These are phyloP conservation scores for Hansenula lynferdii DNA, from an alignment of 1,139 yeast species.

Conservation along the genomic window DNA sequence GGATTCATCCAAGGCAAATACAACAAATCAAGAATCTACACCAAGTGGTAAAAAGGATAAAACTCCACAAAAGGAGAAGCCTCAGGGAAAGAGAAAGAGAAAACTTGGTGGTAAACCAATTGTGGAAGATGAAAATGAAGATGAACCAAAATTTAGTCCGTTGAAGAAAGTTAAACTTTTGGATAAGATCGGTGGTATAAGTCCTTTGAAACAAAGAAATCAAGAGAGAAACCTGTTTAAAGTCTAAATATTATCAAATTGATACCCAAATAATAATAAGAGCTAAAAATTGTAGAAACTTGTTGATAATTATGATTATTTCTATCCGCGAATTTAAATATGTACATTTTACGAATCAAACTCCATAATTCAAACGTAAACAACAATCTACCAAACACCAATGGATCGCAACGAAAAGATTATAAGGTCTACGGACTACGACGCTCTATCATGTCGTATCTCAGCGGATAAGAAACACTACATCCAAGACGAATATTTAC, in stretches of 20 bases:
- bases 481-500: slow-evolving; percentile 48
- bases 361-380: no score
- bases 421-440: slow-evolving; percentile 73
- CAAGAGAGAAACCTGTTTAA: slow-evolving; percentile 21
- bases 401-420: slow-evolving; percentile 8
- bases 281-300: no score
- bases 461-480: slow-evolving; percentile 55
- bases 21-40: no score
- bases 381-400: no score
- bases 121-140: slow-evolving; percentile 17
- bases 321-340: no score
- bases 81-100: slow-evolving; percentile 14
- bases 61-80: background rate
- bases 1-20: no score
- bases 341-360: no score
- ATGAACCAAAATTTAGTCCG: slow-evolving; percentile 14
- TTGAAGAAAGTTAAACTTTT: slow-evolving; percentile 19
- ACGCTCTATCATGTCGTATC: slow-evolving; percentile 73
- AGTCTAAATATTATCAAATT: slow-evolving; percentile 1
- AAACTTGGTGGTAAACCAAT: slow-evolving; percentile 16
- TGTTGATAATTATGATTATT: no score
- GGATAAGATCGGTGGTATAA: slow-evolving; percentile 20
- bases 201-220: slow-evolving; percentile 23
- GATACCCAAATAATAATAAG: background rate
- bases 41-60: background rate